Percentiles rank a stretch among this genome's conserved stretches.
Conservation (phyloP, 306 rosid genomes). For the Prunus salicina region DNA sequence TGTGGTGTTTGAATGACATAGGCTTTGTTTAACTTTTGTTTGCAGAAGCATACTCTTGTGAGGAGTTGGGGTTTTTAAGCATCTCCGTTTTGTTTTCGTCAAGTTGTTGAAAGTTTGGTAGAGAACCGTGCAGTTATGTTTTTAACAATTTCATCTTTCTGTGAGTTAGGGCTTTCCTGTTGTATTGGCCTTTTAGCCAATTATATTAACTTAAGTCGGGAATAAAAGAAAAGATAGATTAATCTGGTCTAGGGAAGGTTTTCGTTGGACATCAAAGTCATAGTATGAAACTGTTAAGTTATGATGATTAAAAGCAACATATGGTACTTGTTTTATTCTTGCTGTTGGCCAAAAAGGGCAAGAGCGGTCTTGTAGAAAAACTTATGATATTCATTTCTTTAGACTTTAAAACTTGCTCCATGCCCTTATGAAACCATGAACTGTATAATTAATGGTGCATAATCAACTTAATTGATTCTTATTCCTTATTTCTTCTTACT, state of each 20-base stretch:
- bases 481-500: neutral
- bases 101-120: too few relatives aligned
- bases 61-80: too few relatives aligned
- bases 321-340: neutral
- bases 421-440: neutral
- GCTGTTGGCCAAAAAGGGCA: neutral
- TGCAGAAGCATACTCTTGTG: neutral
- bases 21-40: neutral
- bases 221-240: neutral
- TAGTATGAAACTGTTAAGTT: neutral
- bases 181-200: neutral
- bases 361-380: neutral
- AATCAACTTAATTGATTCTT: neutral
- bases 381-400: neutral
- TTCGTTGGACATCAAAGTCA: neutral
- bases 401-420: too few relatives aligned
- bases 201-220: neutral
- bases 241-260: neutral
- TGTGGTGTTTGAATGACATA: neutral
- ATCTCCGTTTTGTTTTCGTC: neutral
- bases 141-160: neutral
- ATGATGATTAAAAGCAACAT: neutral
- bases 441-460: neutral
- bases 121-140: neutral
- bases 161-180: neutral